These are phyloP conservation scores for Schizophyllum commune DNA, from an alignment of 1,284 basidiomycete genomes.

Conservation along the genomic window DNA sequence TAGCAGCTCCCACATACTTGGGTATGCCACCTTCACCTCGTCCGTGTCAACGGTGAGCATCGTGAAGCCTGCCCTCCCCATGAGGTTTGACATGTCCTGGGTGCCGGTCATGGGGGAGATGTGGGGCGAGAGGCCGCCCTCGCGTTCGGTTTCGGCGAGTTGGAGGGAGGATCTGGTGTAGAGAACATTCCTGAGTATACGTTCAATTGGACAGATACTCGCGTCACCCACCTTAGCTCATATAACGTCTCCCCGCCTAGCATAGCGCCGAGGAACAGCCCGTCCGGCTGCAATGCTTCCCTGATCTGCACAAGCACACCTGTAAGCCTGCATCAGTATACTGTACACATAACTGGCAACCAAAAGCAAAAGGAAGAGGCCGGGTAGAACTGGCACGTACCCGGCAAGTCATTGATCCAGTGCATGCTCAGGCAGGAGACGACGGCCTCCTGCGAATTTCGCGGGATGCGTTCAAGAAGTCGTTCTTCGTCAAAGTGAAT, in stretches of 20 bases:
- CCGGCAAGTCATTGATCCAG: conserved; percentile 98
- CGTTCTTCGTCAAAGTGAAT: conserved; percentile 75
- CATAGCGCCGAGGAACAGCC: conserved; percentile 91
- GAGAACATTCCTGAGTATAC: neutral
- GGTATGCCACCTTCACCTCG: conserved; percentile 88
- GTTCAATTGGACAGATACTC: neutral
- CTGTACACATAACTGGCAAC: neutral
- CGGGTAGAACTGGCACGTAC: conserved; percentile 30
- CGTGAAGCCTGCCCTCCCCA: conserved; percentile 90
- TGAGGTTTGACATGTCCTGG: conserved; percentile 84
- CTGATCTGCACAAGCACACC: conserved; percentile 88
- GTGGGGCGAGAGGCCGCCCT: conserved; percentile 93
- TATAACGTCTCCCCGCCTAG: conserved; percentile 96
- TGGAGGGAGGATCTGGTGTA: conserved; percentile 64
- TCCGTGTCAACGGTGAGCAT: conserved; percentile 94
- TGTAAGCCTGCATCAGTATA: conserved; percentile 17
- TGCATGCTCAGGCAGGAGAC: conserved; percentile 90
- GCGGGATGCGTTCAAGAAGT: conserved; percentile 54
- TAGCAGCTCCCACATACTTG: conserved; percentile 94
- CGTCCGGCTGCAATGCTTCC: conserved; percentile 84
- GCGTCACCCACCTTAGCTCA: conserved; percentile 64
- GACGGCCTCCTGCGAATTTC: conserved; percentile 83
- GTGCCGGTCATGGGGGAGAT: conserved; percentile 97
- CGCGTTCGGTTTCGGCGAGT: conserved; percentile 89
- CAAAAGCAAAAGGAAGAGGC: neutral